Conservation (phyloP, 768 basidiomycete genomes). For the Rossbeevera mucosa region DNA sequence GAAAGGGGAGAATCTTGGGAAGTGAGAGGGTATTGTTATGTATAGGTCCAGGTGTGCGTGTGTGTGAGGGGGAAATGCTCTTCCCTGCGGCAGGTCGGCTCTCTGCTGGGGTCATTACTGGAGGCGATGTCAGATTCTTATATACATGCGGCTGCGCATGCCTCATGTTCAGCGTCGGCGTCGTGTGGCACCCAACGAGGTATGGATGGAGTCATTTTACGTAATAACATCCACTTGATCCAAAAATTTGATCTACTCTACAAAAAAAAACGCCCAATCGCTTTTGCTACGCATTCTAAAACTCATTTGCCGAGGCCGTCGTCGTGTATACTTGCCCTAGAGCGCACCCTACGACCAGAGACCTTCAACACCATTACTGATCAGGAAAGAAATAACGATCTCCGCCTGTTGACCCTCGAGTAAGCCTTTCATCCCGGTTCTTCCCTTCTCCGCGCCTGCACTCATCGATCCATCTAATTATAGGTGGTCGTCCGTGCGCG, state of each 20-base stretch:
- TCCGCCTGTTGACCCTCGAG: constrained; percentile 79
- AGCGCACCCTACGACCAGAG: constrained; percentile 37
- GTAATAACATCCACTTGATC: constrained; percentile 13
- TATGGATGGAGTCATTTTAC: constrained; percentile 19
- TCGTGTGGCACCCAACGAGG: neutral
- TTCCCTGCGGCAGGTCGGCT: constrained; percentile 3
- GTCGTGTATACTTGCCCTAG: constrained; percentile 19
- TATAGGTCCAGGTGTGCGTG: constrained; percentile 10
- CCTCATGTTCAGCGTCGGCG: constrained; percentile 16
- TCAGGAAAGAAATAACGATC: constrained; percentile 73
- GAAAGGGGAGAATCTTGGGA: constrained; percentile 3
- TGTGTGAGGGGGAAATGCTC: constrained; percentile 17
- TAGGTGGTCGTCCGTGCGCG: constrained; percentile 80
- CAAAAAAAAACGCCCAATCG: constrained; percentile 14
- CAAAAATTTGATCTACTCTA: constrained; percentile 16
- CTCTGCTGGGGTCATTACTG: constrained; percentile 9
- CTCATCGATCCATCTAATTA: constrained; percentile 12
- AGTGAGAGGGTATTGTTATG: constrained; percentile 8
- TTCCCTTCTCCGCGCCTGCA: constrained; percentile 12
- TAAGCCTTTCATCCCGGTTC: constrained; percentile 36
- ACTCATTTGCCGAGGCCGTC: constrained; percentile 16
- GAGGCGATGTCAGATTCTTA: constrained; percentile 20
- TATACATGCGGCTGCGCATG: constrained; percentile 6
- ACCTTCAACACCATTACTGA: constrained; percentile 59
- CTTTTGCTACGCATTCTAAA: constrained; percentile 18